phyloP scores from a whole-genome alignment of 805 yeast genomes.

The Candida ortonii region DNA sequence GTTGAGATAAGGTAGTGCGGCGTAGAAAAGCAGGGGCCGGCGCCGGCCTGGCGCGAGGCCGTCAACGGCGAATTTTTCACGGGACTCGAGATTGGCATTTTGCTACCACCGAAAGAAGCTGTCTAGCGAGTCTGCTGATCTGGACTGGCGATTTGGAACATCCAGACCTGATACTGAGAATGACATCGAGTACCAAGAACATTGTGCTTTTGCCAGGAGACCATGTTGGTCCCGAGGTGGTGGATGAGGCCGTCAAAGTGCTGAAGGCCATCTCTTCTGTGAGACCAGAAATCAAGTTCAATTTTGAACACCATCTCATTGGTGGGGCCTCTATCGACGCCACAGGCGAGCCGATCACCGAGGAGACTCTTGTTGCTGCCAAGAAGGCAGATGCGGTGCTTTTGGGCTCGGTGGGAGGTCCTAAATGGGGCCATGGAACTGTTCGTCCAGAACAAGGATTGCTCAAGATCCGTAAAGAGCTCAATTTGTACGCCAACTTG shows the following conservation, averaged over 20 bases:
- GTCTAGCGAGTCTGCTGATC: not conserved
- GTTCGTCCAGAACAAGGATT: conserved; percentile 98
- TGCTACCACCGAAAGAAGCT: conserved; percentile 17
- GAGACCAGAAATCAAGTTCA: conserved; percentile 58
- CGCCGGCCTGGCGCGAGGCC: no score
- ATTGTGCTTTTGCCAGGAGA: conserved; percentile 94
- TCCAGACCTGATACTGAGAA: no score
- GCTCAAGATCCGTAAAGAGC: conserved; percentile 88
- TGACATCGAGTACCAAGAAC: conserved; percentile 50
- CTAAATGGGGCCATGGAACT: conserved; percentile 96
- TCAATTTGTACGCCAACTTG: conserved; percentile 90
- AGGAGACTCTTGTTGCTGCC: conserved; percentile 76
- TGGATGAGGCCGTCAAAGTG: conserved; percentile 89
- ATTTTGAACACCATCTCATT: conserved; percentile 79
- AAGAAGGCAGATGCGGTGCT: conserved; percentile 91
- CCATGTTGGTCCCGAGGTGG: conserved; percentile 91
- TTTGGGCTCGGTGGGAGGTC: conserved; percentile 98
- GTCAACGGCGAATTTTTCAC: no score
- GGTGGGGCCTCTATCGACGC: conserved; percentile 99
- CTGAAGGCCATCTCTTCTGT: conserved; percentile 69
- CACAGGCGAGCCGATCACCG: conserved; percentile 88
- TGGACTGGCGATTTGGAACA: not conserved
- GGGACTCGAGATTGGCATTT: no score
- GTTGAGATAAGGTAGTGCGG: no score
- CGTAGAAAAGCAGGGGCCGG: no score